These are phyloP conservation scores for Flaveria robusta DNA, from an alignment of 129 eudicot species.

Conservation along the genomic window DNA sequence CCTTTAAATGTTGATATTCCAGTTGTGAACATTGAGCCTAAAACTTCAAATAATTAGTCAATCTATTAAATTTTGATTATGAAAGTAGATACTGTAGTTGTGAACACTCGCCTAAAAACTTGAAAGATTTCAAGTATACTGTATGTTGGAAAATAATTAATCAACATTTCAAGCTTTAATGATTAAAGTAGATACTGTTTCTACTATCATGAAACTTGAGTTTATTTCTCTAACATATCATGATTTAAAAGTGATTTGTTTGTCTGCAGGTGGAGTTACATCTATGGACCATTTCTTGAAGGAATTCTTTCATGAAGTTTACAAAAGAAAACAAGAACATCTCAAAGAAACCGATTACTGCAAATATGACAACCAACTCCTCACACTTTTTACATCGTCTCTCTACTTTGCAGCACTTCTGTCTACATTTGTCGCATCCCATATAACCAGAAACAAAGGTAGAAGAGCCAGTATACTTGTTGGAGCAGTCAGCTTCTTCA, in stretches of 20 bases:
- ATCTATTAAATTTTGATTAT: not conserved
- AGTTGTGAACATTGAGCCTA: no score
- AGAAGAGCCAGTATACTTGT: conserved; percentile 76
- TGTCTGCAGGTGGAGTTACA: conserved; percentile 79
- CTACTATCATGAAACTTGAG: no score
- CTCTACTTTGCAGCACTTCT: conserved; percentile 76
- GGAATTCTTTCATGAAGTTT: conserved; percentile 72
- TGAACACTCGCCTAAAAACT: not conserved
- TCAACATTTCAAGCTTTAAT: not conserved
- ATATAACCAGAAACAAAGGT: conserved; percentile 67
- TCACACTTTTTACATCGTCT: conserved; percentile 86
- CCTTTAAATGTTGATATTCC: no score
- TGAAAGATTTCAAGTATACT: not conserved
- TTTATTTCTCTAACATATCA: no score
- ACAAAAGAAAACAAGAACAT: conserved; percentile 63
- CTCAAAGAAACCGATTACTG: conserved; percentile 85
- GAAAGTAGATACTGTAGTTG: not conserved
- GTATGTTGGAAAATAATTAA: not conserved
- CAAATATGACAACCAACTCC: conserved; percentile 77
- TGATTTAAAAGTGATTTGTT: no score
- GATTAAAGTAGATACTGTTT: not conserved
- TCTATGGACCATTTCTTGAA: conserved; percentile 86
- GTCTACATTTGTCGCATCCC: conserved; percentile 73
- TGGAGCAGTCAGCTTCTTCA: conserved; percentile 67
- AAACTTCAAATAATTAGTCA: no score